These are phyloP conservation scores for Fusarium sulawesiense DNA, from an alignment of 2,329 filamentous ascomycete species.

Conservation along the genomic window DNA sequence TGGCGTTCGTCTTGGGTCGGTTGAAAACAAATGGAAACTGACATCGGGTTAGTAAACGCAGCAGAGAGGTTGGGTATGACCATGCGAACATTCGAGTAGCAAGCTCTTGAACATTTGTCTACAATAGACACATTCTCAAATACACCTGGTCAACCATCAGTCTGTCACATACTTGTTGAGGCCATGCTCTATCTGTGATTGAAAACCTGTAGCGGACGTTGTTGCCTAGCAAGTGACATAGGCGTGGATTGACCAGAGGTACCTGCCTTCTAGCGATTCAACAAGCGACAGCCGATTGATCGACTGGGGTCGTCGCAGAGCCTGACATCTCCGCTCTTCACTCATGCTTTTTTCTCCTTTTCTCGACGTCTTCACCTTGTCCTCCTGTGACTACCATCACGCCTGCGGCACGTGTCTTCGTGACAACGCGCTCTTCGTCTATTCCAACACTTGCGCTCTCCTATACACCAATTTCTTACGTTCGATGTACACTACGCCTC, in stretches of 20 bases:
- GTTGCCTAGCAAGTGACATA: background rate
- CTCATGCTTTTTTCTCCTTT: background rate
- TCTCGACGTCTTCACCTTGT: background rate
- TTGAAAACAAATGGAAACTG: background rate
- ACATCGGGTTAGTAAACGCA: background rate
- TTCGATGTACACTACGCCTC: background rate
- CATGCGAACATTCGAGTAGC: background rate
- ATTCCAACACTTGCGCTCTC: too few relatives aligned
- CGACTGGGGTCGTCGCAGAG: background rate
- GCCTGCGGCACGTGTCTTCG: background rate
- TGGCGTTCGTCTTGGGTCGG: background rate
- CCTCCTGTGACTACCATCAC: background rate
- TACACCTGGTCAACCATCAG: background rate
- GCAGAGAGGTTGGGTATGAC: background rate
- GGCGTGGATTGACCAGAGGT: background rate
- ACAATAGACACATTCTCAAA: background rate
- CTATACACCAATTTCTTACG: background rate
- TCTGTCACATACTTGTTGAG: background rate
- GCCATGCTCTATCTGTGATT: background rate
- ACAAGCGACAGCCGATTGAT: background rate
- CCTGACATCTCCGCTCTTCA: background rate
- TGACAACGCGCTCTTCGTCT: background rate
- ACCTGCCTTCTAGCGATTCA: background rate
- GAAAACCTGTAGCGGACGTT: background rate
- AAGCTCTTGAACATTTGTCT: background rate